Conservation (phyloP, 768 basidiomycete species). For the Boletus tylopilopsis region DNA sequence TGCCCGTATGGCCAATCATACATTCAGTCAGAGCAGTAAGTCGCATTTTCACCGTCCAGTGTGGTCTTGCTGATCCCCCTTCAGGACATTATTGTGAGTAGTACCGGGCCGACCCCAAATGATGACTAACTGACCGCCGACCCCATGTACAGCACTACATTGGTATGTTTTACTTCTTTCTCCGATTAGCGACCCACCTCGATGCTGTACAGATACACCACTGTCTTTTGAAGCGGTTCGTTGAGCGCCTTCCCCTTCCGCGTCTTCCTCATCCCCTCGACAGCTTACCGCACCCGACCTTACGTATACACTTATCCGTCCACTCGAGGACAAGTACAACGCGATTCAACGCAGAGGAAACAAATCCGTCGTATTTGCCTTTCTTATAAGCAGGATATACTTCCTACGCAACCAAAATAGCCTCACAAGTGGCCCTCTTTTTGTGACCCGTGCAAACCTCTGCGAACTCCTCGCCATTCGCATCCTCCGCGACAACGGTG, state of each 20-base stretch:
- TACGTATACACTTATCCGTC: conserved; percentile 85
- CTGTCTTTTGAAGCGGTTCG: conserved; percentile 76
- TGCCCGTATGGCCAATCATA: conserved; percentile 78
- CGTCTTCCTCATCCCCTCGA: conserved; percentile 8
- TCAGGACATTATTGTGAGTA: conserved; percentile 60
- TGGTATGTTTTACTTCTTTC: conserved; percentile 38
- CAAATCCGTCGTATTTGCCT: conserved; percentile 81
- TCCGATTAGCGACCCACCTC: neutral
- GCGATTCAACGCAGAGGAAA: conserved; percentile 70
- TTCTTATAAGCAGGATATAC: conserved; percentile 83
- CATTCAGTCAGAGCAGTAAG: conserved; percentile 66
- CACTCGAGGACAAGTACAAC: conserved; percentile 83
- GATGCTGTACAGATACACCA: conserved; percentile 62
- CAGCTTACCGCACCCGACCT: conserved; percentile 84
- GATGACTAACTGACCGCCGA: neutral
- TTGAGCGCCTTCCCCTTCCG: conserved; percentile 2
- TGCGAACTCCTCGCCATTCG: conserved; percentile 90
- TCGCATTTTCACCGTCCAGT: neutral
- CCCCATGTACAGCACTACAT: conserved; percentile 58
- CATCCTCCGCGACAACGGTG: conserved; percentile 67
- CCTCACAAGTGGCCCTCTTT: conserved; percentile 65
- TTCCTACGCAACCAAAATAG: conserved; percentile 72
- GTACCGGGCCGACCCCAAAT: neutral
- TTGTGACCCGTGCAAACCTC: conserved; percentile 69
- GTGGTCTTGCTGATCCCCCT: conserved; percentile 11